Percentiles rank a stretch among this genome's conserved stretches.
These are phyloP conservation scores for Termitomyces eurrhizus DNA, from an alignment of 768 basidiomycete species.

Conservation along the genomic window DNA sequence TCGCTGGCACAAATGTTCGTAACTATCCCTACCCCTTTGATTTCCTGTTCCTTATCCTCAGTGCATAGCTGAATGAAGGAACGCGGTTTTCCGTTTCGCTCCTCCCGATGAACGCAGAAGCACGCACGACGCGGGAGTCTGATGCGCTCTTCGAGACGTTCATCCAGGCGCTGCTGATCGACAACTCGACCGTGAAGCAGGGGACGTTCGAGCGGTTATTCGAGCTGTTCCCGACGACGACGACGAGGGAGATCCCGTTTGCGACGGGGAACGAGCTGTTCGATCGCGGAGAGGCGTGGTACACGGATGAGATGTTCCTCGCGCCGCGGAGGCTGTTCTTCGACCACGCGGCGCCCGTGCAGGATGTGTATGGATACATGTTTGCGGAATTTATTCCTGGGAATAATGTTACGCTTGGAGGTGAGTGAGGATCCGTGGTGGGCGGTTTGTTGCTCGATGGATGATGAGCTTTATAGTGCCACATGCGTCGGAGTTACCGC, in stretches of 20 bases:
- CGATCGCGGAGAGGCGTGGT: conserved; percentile 54
- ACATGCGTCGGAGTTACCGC: conserved; percentile 44
- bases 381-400: conserved; percentile 59
- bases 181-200: conserved; percentile 43
- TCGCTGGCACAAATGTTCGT: conserved; percentile 53
- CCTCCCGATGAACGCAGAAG: conserved; percentile 37
- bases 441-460: not conserved
- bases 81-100: conserved; percentile 41
- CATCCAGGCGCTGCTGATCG: conserved; percentile 44
- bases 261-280: conserved; percentile 58
- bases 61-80: conserved; percentile 25
- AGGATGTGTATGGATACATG: conserved; percentile 49
- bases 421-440: conserved; percentile 20
- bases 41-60: not conserved
- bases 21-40: not conserved
- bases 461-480: conserved; percentile 27
- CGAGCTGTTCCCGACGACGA: conserved; percentile 38
- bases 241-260: conserved; percentile 33
- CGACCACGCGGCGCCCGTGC: conserved; percentile 39
- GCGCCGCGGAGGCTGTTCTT: conserved; percentile 48
- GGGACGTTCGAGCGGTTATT: conserved; percentile 36
- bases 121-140: conserved; percentile 35
- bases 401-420: conserved; percentile 41
- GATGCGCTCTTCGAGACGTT: conserved; percentile 42
- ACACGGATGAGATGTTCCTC: conserved; percentile 55